Percentiles rank a stretch among this genome's conserved stretches.
phyloP scores from a whole-genome alignment of 106 monocot species.

The Dioscorea zingiberensis region DNA sequence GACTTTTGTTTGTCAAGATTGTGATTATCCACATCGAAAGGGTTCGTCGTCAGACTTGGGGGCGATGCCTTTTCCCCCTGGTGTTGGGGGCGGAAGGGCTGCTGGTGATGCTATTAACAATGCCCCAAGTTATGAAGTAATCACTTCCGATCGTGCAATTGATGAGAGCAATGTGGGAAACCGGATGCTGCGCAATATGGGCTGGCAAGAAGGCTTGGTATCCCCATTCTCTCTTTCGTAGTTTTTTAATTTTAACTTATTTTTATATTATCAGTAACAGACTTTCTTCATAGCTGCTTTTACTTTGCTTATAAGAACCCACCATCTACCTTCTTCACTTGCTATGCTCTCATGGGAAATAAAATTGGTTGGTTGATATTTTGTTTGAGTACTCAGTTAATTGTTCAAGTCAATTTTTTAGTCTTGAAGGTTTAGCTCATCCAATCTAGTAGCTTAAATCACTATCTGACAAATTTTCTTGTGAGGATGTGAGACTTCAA shows the following conservation, averaged over 20 bases:
- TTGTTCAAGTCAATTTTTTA: neutral
- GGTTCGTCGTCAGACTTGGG: constrained; percentile 59
- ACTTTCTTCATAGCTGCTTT: neutral
- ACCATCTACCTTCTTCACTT: neutral
- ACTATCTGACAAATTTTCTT: too few species aligned
- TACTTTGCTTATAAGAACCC: neutral
- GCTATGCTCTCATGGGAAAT: neutral
- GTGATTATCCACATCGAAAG: constrained; percentile 65
- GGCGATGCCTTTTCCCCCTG: constrained; percentile 93
- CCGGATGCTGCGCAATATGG: constrained; percentile 94
- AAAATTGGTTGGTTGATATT: neutral
- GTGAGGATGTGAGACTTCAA: too few species aligned
- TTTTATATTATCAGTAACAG: neutral
- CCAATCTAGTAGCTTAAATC: too few species aligned
- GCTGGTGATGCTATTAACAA: constrained; percentile 26
- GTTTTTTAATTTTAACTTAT: neutral
- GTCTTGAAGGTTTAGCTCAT: too few species aligned
- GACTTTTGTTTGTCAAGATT: constrained; percentile 77
- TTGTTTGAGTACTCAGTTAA: neutral
- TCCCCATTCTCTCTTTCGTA: constrained; percentile 7
- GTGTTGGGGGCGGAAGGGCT: constrained; percentile 68
- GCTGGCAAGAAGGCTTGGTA: constrained; percentile 99
- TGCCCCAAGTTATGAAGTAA: constrained; percentile 66
- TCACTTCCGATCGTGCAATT: constrained; percentile 75
- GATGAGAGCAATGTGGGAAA: constrained; percentile 97